These are phyloP conservation scores for Pyrenopolyporus hunteri DNA, from an alignment of 495 filamentous ascomycete species.

Conservation along the genomic window DNA sequence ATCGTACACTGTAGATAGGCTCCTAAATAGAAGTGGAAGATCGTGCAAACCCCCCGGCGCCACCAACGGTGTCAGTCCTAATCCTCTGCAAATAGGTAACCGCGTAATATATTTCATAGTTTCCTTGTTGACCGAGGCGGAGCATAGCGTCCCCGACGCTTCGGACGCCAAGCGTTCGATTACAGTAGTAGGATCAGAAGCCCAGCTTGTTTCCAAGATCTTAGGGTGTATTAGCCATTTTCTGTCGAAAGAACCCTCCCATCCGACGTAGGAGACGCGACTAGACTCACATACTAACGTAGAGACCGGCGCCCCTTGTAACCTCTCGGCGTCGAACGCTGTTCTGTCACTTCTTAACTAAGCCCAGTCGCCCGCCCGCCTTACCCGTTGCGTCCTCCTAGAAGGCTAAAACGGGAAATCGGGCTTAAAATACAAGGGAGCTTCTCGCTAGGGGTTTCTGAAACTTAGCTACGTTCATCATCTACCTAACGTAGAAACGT, in stretches of 20 bases:
- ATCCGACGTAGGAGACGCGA: conserved; percentile 15
- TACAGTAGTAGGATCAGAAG: conserved; percentile 26
- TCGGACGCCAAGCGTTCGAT: conserved; percentile 29
- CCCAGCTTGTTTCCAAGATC: conserved; percentile 35
- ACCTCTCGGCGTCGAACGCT: conserved; percentile 16
- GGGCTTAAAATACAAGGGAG: conserved; percentile 18
- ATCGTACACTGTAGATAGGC: neutral
- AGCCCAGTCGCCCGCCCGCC: conserved; percentile 4
- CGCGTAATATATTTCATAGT: too few relatives aligned
- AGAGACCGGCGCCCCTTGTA: conserved; percentile 7
- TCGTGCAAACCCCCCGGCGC: neutral
- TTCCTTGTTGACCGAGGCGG: conserved; percentile 20
- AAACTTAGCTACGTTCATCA: conserved; percentile 22
- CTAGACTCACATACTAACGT: too few relatives aligned
- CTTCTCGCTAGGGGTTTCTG: conserved; percentile 30
- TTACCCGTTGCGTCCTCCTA: conserved; percentile 19
- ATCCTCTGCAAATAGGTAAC: conserved; percentile 10
- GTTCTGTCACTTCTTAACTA: conserved; percentile 7
- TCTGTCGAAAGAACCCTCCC: neutral
- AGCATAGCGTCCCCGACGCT: conserved; percentile 31
- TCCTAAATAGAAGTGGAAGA: neutral
- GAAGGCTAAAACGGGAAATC: conserved; percentile 19
- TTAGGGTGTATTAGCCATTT: conserved; percentile 4
- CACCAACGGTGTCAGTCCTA: conserved; percentile 13
- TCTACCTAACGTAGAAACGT: conserved; percentile 7